phyloP scores from a whole-genome alignment of 2,329 filamentous ascomycete genomes.

The Dryadomyces quercivorus region DNA sequence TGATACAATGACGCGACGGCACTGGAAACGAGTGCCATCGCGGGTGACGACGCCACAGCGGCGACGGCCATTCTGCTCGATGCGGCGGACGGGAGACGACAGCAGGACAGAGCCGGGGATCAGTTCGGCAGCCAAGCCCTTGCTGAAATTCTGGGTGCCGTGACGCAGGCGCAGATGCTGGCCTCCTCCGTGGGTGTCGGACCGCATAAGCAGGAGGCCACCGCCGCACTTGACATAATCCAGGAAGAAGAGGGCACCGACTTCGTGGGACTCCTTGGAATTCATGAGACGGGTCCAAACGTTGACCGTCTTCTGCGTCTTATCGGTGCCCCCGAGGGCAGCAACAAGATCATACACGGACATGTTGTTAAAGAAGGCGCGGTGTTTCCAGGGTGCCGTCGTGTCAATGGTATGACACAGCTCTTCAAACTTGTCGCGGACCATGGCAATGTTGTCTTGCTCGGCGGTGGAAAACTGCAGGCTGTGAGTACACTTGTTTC shows the following conservation, averaged over 20 bases:
- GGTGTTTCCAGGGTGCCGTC: neutral
- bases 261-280: slow-evolving; percentile 33
- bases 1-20: slow-evolving; percentile 5
- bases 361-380: slow-evolving; percentile 3
- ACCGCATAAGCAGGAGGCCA: slow-evolving; percentile 38
- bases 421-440: neutral
- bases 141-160: slow-evolving; percentile 24
- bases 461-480: neutral
- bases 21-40: neutral
- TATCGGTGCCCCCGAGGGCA: neutral
- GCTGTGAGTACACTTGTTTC: too few species aligned
- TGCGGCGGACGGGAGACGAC: slow-evolving; percentile 2
- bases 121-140: slow-evolving; percentile 1
- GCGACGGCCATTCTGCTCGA: slow-evolving; percentile 1
- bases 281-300: slow-evolving; percentile 18
- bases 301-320: slow-evolving; percentile 2
- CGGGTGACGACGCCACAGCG: neutral
- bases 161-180: slow-evolving; percentile 30
- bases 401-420: slow-evolving; percentile 9
- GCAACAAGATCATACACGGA: neutral
- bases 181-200: slow-evolving; percentile 37
- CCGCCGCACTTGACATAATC: slow-evolving; percentile 41
- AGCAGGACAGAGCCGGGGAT: slow-evolving; percentile 1
- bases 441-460: neutral
- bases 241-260: slow-evolving; percentile 41